These are phyloP conservation scores for Mycena pura DNA, from an alignment of 768 basidiomycete species.

Conservation along the genomic window DNA sequence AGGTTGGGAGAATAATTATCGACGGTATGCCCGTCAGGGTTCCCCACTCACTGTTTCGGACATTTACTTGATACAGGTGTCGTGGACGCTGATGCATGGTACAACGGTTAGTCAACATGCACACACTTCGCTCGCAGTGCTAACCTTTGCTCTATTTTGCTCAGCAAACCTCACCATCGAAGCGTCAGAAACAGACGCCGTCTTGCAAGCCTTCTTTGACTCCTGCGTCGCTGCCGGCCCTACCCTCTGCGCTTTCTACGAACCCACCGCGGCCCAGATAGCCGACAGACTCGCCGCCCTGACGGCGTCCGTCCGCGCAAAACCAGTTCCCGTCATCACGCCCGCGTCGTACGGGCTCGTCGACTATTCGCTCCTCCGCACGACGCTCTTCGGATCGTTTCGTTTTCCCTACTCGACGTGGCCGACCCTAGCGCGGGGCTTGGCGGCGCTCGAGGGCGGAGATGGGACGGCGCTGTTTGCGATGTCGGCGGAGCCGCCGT, in stretches of 20 bases:
- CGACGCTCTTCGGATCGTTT: slow-evolving; percentile 27
- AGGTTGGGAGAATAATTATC: slow-evolving; percentile 41
- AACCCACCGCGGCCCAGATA: slow-evolving; percentile 25
- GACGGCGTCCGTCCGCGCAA: slow-evolving; percentile 15
- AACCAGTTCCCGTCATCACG: slow-evolving; percentile 31
- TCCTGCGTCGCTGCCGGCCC: slow-evolving; percentile 33
- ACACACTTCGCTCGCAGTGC: background rate
- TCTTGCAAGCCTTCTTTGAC: slow-evolving; percentile 32
- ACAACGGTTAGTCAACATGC: slow-evolving; percentile 7
- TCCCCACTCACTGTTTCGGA: background rate
- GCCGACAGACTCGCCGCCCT: slow-evolving; percentile 26
- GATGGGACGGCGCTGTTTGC: slow-evolving; percentile 29
- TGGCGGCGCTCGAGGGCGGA: slow-evolving; percentile 35
- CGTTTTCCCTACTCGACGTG: slow-evolving; percentile 30
- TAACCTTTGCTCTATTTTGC: too few relatives aligned
- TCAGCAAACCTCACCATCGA: slow-evolving; percentile 29
- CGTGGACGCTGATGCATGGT: slow-evolving; percentile 30
- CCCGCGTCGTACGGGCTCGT: slow-evolving; percentile 32
- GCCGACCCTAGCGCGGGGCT: slow-evolving; percentile 23
- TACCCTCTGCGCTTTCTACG: slow-evolving; percentile 32
- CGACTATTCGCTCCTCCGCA: slow-evolving; percentile 30
- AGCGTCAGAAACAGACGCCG: slow-evolving; percentile 31
- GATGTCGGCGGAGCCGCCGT: background rate
- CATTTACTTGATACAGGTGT: slow-evolving; percentile 11
- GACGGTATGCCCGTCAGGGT: slow-evolving; percentile 34